Evolutionary conservation across 1,139 yeast species (phyloP), one percentile per base, ranked within the genome.

Genomic region (Magnusiomyces fungicola): DNA sequence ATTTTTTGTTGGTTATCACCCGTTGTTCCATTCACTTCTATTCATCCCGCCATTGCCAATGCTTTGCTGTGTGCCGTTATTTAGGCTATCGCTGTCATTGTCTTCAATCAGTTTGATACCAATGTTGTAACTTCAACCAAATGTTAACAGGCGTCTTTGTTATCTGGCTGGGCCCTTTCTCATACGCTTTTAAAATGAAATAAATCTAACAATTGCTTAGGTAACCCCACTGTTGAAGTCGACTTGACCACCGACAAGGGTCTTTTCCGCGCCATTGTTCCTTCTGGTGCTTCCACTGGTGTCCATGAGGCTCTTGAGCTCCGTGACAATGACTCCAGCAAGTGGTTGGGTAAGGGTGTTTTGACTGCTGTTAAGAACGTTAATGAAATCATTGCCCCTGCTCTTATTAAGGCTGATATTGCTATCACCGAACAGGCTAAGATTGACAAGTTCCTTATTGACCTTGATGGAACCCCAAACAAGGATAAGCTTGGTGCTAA

Each of bases 201-300:
- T n/a, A n/a, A n/a, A n/a, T n/a, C n/a, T n/a, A n/a, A n/a, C n/a
- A n/a, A n/a, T n/a, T n/a, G n/a, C n/a, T n/a, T n/a, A n/a, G n/a
- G n/a, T 50, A 89, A 89, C 80, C 97, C 97, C 73, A 89, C 96
- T 60, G 96, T 89, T 63, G 96, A 89, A 79, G 96, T 88, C 61
- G 96, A 89, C 66, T 66, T 88, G 62, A 76, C 83, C 78, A 89
- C 96, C 64, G 88, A 76, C 57, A 79, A 82, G 66, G 96, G 96
- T 67, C 69, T 78, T 59, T 87, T 85, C 88, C 83, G 96, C 73
- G 79, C 96, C 61, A 87, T 87, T 66, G 97, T 89, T 56, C 97
- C 97, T 69, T 86, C 96, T 58, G 97, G 96, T 74, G 96, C 96
- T 58, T 87, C 96, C 65, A 88, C 96, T 56, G 96, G 96, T 79